Percentiles rank a stretch among this genome's conserved stretches.
phyloP scores from a whole-genome alignment of 2,329 filamentous ascomycete genomes.

The Colletotrichum phormii region DNA sequence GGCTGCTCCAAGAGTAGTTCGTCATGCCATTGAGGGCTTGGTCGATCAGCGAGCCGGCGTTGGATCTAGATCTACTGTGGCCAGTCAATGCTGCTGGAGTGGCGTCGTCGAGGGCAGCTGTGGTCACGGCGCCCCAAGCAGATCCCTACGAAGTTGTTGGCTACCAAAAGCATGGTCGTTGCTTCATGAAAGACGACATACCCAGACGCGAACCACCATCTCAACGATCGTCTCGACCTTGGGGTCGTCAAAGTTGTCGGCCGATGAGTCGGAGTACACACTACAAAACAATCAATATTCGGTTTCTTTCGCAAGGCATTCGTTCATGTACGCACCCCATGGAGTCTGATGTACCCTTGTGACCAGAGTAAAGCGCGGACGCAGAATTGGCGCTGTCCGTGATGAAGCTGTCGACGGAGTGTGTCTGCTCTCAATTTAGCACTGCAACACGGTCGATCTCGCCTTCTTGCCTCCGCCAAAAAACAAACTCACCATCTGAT shows the following conservation, averaged over 20 bases:
- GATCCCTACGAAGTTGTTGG: slow-evolving; percentile 52
- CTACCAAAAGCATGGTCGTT: fast-evolving
- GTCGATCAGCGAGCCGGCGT: slow-evolving; percentile 80
- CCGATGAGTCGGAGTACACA: slow-evolving; percentile 82
- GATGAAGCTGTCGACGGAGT: slow-evolving; percentile 86
- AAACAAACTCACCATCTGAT: slow-evolving; percentile 71
- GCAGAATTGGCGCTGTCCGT: slow-evolving; percentile 90
- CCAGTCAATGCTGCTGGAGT: slow-evolving; percentile 81
- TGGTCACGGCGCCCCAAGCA: slow-evolving; percentile 76
- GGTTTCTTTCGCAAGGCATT: no score
- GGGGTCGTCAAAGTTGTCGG: slow-evolving; percentile 81
- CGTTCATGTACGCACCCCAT: slow-evolving; percentile 65
- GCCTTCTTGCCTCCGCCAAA: slow-evolving; percentile 56
- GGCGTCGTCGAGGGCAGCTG: slow-evolving; percentile 83
- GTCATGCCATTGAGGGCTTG: slow-evolving; percentile 79
- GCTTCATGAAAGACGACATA: slow-evolving; percentile 52
- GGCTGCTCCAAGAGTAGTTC: slow-evolving; percentile 85
- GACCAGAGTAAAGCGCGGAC: slow-evolving; percentile 82
- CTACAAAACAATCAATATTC: slow-evolving; percentile 42
- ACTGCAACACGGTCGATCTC: neutral
- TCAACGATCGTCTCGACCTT: slow-evolving; percentile 90
- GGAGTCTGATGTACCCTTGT: slow-evolving; percentile 86
- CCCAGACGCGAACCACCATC: slow-evolving; percentile 77
- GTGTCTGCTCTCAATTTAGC: slow-evolving; percentile 60
- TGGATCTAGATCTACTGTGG: slow-evolving; percentile 76